Conservation (phyloP, 306 rosid species). For the Alnus rubra region DNA sequence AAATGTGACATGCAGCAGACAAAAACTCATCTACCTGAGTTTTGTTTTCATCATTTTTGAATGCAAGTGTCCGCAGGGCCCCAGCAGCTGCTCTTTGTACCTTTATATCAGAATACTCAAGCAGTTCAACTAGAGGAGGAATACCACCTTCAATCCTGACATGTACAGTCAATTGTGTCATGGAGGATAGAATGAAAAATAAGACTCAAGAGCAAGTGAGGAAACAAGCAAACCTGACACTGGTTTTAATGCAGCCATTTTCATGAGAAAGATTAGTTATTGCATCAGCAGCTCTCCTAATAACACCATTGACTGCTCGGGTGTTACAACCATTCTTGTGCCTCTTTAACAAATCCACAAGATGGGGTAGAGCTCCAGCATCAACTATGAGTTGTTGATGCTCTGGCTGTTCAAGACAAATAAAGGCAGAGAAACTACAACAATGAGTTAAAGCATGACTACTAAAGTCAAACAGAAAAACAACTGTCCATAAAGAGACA, state of each 20-base stretch:
- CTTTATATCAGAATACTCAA: slow-evolving; percentile 48
- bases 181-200: neutral
- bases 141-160: slow-evolving; percentile 73
- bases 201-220: neutral
- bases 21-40: slow-evolving; percentile 42
- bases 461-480: neutral
- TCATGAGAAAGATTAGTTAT: slow-evolving; percentile 64
- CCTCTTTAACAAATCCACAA: slow-evolving; percentile 48
- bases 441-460: neutral
- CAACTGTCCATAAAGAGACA: neutral
- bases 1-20: neutral
- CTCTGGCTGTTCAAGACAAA: slow-evolving; percentile 47
- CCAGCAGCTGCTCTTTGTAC: slow-evolving; percentile 69
- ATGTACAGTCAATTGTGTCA: slow-evolving; percentile 3
- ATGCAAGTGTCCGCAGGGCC: slow-evolving; percentile 65
- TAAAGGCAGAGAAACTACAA: slow-evolving; percentile 11
- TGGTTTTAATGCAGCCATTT: slow-evolving; percentile 47
- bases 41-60: slow-evolving; percentile 63
- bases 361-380: slow-evolving; percentile 60
- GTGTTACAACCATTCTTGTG: slow-evolving; percentile 25
- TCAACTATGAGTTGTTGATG: slow-evolving; percentile 55
- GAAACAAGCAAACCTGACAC: slow-evolving; percentile 46
- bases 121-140: slow-evolving; percentile 68
- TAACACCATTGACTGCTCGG: slow-evolving; percentile 36
- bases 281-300: slow-evolving; percentile 61